phyloP scores from a whole-genome alignment of 2,329 filamentous ascomycete species.

The Aspergillus sp. region DNA sequence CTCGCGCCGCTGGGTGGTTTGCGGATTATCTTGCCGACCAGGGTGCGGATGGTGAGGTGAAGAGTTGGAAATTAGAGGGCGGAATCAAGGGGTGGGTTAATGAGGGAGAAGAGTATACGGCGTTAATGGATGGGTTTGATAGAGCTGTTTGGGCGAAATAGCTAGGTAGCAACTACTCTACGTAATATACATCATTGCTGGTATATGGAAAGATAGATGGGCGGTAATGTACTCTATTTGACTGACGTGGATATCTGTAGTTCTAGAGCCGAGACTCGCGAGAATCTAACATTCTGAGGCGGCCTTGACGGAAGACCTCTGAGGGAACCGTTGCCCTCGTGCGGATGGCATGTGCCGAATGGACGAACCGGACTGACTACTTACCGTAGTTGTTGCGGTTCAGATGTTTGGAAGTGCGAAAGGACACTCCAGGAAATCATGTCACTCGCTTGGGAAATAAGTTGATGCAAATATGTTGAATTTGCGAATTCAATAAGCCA shows the following conservation, averaged over 20 bases:
- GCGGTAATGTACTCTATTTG: background rate
- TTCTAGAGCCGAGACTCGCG: background rate
- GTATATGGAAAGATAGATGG: too few species aligned
- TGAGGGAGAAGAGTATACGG: constrained; percentile 49
- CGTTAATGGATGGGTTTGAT: constrained; percentile 43
- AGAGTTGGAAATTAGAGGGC: constrained; percentile 52
- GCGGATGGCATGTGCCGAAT: background rate
- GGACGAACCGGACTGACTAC: background rate
- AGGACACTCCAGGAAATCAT: background rate
- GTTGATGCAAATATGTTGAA: background rate
- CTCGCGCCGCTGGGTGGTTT: constrained; percentile 57
- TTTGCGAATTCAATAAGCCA: background rate
- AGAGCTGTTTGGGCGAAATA: constrained; percentile 6
- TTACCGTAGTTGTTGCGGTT: background rate
- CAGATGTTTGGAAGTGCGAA: background rate
- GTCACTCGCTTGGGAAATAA: background rate
- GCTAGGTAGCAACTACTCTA: background rate
- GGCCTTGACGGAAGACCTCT: background rate
- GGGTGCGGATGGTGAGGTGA: constrained; percentile 38
- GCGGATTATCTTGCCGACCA: constrained; percentile 50
- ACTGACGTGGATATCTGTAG: background rate
- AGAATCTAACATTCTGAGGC: background rate
- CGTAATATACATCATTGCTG: background rate
- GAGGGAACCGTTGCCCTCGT: background rate
- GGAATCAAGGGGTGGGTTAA: constrained; percentile 58